Base-by-base conservation (phyloP, 1,284 basidiomycete genomes). In the Trichosporon sp. region DNA sequence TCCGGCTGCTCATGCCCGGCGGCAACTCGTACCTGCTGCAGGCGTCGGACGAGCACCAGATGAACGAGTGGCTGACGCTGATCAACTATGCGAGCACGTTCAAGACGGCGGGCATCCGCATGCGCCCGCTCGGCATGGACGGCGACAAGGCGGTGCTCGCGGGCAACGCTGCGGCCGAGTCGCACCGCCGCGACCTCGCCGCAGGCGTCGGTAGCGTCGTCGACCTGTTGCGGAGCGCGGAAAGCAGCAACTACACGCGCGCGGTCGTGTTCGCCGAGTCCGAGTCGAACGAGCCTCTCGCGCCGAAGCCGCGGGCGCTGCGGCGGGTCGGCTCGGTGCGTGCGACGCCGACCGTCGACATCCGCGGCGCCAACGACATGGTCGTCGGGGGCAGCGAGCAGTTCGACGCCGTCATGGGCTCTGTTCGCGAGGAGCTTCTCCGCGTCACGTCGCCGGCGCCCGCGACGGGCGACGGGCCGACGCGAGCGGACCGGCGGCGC, bases 31-130 rank as follows among this genome's bases (percentile, higher is more conserved):
- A 91, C 72, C 87, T 98, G 32, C 85, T 98, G 56, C 92, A 94
- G 78, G 87, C 92, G 3, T 80, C 86, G 12, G 87, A 88, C 75
- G 90, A 91, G 74, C 82, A 85, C 64, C 92, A 95, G 73, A 88
- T 94, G 86, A 92, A 96, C 78, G 88, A 91, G 73, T 99, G 96
- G 96, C 90, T 98, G 73, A 87, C 91, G 35, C 87, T 89, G 58
- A 94, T 99, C 80, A 99, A 99, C 83, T 98, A 97, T 80, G 95
- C 93, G 7, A 91, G 93, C 70, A 87, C 92, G 8, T 98, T 98
- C 87, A 93, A 91, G 81, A 89, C 92, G 1, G 87, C 89, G 8
- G 91, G 91, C n/a, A 86, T 98, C 56, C 87, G 89, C 62, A 94
- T 97, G 87, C 89, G 93, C 15, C 87, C 91, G 0, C 82, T 87